phyloP scores from a whole-genome alignment of 352 stramenopile species.

The Albugo candida region DNA sequence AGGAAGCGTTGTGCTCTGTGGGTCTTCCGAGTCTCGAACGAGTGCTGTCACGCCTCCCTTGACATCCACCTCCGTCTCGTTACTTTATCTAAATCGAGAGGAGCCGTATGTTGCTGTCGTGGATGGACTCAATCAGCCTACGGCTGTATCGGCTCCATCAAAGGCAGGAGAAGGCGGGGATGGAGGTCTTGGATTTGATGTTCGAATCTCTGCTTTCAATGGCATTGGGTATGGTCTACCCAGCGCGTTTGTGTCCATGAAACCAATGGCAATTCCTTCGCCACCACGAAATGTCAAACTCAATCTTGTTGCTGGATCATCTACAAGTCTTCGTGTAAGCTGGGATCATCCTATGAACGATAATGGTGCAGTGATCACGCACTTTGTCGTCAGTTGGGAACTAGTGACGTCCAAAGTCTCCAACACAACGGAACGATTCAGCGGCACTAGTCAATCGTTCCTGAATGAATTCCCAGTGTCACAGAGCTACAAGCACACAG shows the following conservation, averaged over 20 bases:
- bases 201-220: conserved; percentile 45
- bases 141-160: conserved; percentile 13
- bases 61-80: conserved; percentile 18
- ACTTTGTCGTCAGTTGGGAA: conserved; percentile 81
- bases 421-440: too few relatives aligned
- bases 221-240: conserved; percentile 42
- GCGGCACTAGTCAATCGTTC: conserved; percentile 17
- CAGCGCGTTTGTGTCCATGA: conserved; percentile 32
- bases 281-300: conserved; percentile 50
- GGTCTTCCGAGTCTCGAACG: conserved; percentile 18
- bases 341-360: conserved; percentile 72
- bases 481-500: conserved; percentile 48
- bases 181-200: conserved; percentile 25
- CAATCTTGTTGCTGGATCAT: conserved; percentile 43
- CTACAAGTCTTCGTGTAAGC: conserved; percentile 57
- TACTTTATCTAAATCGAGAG: conserved; percentile 11
- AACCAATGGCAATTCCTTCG: conserved; percentile 75
- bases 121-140: conserved; percentile 18
- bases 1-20: conserved; percentile 24
- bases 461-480: conserved; percentile 22
- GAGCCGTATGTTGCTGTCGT: conserved; percentile 42
- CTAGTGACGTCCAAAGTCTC: conserved; percentile 4
- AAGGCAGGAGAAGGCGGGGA: conserved; percentile 15
- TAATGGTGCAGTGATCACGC: conserved; percentile 63
- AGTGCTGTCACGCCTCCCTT: conserved; percentile 16